phyloP scores from a whole-genome alignment of 768 basidiomycete species.

The Rhizopogon vesiculosus region DNA sequence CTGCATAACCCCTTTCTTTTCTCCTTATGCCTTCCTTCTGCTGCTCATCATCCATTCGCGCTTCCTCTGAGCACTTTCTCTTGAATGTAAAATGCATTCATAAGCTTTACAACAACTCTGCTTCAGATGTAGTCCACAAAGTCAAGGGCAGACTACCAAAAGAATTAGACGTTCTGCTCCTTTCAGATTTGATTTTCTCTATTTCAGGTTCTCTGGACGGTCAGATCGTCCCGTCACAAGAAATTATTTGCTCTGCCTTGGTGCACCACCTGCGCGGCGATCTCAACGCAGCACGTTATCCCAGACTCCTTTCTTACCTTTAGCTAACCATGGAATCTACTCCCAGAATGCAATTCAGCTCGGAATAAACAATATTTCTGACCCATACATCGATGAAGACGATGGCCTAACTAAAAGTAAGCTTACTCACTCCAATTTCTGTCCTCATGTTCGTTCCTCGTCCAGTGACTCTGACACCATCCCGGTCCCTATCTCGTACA shows the following conservation, averaged over 20 bases:
- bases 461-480: conserved; percentile 38
- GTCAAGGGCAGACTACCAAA: conserved; percentile 31
- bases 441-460: background rate
- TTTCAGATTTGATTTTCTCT: conserved; percentile 46
- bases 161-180: conserved; percentile 44
- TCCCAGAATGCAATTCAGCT: conserved; percentile 55
- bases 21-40: conserved; percentile 27
- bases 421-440: conserved; percentile 1
- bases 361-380: conserved; percentile 56
- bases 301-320: conserved; percentile 1
- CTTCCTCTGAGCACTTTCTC: conserved; percentile 37
- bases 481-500: conserved; percentile 26
- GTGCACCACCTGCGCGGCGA: conserved; percentile 45
- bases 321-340: conserved; percentile 5
- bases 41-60: conserved; percentile 31
- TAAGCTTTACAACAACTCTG: conserved; percentile 30
- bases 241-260: conserved; percentile 46
- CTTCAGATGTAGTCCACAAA: conserved; percentile 23
- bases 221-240: conserved; percentile 30
- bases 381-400: conserved; percentile 40
- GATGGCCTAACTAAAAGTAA: conserved; percentile 39
- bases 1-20: background rate
- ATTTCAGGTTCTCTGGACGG: conserved; percentile 52
- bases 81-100: conserved; percentile 46
- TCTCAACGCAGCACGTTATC: conserved; percentile 40